phyloP scores from a whole-genome alignment of 441 rosid genomes.

The Populus hybrid region DNA sequence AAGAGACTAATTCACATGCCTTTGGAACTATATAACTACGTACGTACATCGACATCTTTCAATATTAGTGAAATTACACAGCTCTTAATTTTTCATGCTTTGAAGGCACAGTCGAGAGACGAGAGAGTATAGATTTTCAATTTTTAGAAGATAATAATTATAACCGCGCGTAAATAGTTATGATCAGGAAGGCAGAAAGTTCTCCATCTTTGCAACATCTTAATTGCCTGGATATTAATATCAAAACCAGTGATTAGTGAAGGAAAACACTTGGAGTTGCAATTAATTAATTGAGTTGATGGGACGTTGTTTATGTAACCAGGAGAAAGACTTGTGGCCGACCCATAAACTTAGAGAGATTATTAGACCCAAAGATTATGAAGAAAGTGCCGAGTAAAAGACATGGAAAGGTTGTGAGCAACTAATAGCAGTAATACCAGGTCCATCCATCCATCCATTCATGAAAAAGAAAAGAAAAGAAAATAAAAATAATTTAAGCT shows the following conservation, averaged over 20 bases:
- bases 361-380: neutral
- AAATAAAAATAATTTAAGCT: too few relatives aligned
- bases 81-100: neutral
- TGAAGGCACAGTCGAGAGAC: neutral
- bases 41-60: neutral
- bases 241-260: neutral
- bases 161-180: neutral
- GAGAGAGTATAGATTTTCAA: neutral
- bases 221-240: neutral
- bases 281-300: too few relatives aligned
- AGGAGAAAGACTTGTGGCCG: neutral
- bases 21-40: neutral
- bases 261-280: neutral
- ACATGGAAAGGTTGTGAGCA: constrained; percentile 21
- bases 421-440: neutral
- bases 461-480: too few relatives aligned
- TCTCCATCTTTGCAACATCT: neutral
- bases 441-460: neutral
- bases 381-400: neutral
- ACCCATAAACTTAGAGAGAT: neutral
- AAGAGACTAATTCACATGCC: neutral
- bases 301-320: neutral
- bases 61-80: too few relatives aligned
- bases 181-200: neutral
- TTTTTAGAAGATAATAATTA: neutral